These are phyloP conservation scores for Picea engelmannii DNA, from an alignment of 83 land plant species.

Conservation along the genomic window DNA sequence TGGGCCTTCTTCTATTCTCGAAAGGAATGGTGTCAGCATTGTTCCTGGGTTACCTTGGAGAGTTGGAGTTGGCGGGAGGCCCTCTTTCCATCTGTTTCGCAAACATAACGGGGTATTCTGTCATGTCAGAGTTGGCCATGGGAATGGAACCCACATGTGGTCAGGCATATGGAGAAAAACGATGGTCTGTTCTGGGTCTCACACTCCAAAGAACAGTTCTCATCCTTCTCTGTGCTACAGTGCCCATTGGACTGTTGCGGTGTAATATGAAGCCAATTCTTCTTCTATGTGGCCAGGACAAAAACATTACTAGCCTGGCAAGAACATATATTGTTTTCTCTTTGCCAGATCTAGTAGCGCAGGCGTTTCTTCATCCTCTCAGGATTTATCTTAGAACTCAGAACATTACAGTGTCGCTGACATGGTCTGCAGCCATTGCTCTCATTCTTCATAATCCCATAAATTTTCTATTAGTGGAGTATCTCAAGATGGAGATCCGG, in stretches of 20 bases:
- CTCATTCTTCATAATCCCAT: slow-evolving; percentile 35
- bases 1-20: slow-evolving; percentile 32
- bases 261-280: slow-evolving; percentile 19
- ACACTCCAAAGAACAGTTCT: too few species aligned
- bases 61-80: slow-evolving; percentile 45
- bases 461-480: slow-evolving; percentile 27
- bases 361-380: slow-evolving; percentile 14
- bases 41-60: slow-evolving; percentile 40
- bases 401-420: neutral
- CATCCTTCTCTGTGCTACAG: too few species aligned
- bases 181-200: too few species aligned
- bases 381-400: slow-evolving; percentile 16
- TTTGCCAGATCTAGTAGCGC: slow-evolving; percentile 18
- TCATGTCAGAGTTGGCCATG: too few species aligned
- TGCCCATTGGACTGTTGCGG: slow-evolving; percentile 18
- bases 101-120: slow-evolving; percentile 35
- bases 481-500: too few species aligned
- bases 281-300: slow-evolving; percentile 28
- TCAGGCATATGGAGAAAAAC: too few species aligned
- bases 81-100: slow-evolving; percentile 44
- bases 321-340: slow-evolving; percentile 17
- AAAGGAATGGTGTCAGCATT: slow-evolving; percentile 38
- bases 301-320: slow-evolving; percentile 14
- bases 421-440: neutral
- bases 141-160: too few species aligned